A percentile compares a stretch with the other conserved stretches of the same genome.
Evolutionary conservation across 164 flowering plant species (phyloP).

Genomic region (Cinnamomum micranthum): DNA sequence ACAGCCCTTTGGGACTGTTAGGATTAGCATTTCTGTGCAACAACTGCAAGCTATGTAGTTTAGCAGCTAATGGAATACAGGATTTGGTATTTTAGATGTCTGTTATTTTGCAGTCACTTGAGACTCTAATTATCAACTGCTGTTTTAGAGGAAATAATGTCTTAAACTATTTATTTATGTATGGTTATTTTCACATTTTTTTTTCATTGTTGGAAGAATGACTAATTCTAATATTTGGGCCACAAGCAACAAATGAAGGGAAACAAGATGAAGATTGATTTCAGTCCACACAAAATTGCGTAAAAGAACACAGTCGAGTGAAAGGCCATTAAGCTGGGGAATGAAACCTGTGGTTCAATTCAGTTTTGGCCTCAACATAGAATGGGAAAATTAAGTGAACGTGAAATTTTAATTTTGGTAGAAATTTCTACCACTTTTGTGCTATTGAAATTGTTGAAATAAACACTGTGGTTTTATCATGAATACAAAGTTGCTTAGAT

Average conservation of each 20-base stretch:
- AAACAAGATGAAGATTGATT: neutral
- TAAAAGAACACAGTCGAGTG: neutral
- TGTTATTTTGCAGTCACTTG: neutral
- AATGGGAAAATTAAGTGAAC: neutral
- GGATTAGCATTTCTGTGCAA: too few relatives aligned
- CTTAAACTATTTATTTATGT: neutral
- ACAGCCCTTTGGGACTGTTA: too few relatives aligned
- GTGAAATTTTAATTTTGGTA: neutral
- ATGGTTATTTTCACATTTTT: too few relatives aligned
- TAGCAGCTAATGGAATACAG: neutral
- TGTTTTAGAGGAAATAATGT: too few relatives aligned
- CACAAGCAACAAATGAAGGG: neutral
- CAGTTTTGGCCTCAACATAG: neutral
- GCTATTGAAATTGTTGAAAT: too few relatives aligned
- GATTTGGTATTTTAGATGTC: neutral
- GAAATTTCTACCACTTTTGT: too few relatives aligned
- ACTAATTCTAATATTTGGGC: neutral
- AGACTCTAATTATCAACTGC: too few relatives aligned
- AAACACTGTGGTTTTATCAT: too few relatives aligned
- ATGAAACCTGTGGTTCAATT: neutral
- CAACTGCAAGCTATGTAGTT: neutral
- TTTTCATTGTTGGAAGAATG: neutral
- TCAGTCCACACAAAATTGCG: too few relatives aligned
- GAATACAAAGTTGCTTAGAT: too few relatives aligned
- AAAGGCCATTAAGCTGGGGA: neutral